phyloP scores from a whole-genome alignment of 2,329 filamentous ascomycete genomes.

The Tricladium varicosporioides region DNA sequence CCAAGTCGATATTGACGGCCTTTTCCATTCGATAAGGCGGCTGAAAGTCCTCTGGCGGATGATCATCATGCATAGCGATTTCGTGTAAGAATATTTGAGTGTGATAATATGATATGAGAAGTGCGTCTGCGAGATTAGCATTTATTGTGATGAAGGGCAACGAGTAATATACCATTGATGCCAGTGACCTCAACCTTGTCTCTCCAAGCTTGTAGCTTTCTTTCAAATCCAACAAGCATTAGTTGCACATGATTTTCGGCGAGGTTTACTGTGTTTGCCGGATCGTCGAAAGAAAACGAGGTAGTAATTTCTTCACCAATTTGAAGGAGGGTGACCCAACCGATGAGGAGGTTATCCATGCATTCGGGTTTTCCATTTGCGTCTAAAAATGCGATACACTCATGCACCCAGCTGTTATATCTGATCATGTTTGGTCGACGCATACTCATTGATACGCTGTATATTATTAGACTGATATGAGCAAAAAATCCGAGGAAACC shows the following conservation, averaged over 20 bases:
- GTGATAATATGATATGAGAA: constrained; percentile 44
- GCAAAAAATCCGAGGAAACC: constrained; percentile 4
- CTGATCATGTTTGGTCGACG: constrained; percentile 42
- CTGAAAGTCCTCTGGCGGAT: constrained; percentile 47
- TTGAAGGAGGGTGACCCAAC: constrained; percentile 39
- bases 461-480: constrained; percentile 4
- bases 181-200: constrained; percentile 35
- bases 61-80: constrained; percentile 53
- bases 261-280: constrained; percentile 40
- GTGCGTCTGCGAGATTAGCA: constrained; percentile 13
- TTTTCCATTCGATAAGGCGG: constrained; percentile 26
- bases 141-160: neutral
- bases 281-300: constrained; percentile 46
- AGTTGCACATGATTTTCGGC: constrained; percentile 52
- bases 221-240: constrained; percentile 49
- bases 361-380: constrained; percentile 32
- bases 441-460: constrained; percentile 38
- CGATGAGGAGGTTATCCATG: constrained; percentile 36
- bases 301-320: constrained; percentile 53
- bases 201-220: constrained; percentile 45
- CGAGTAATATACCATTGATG: constrained; percentile 14
- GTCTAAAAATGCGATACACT: constrained; percentile 40
- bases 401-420: constrained; percentile 38
- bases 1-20: constrained; percentile 20
- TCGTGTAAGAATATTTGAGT: constrained; percentile 56